phyloP scores from a whole-genome alignment of 306 rosid species.

The Lagenaria siceraria region DNA sequence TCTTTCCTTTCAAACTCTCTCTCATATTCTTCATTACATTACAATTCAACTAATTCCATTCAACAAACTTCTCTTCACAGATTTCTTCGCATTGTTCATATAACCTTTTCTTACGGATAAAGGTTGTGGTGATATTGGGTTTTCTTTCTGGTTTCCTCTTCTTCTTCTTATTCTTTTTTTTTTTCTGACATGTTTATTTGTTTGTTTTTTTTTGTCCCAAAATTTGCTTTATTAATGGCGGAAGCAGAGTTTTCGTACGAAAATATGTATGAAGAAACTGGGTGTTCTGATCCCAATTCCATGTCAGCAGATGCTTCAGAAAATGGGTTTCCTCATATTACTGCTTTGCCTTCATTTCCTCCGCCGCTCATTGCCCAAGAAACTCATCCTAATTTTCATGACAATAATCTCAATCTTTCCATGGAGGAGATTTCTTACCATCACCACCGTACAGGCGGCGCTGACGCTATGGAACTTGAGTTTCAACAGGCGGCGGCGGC shows the following conservation, averaged over 20 bases:
- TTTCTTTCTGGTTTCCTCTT: background rate
- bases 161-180: too few relatives aligned
- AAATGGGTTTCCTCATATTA: conserved; percentile 13
- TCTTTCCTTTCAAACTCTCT: background rate
- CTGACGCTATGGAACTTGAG: conserved; percentile 26
- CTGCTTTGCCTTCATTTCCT: conserved; percentile 8
- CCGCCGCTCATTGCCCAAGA: conserved; percentile 7
- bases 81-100: too few relatives aligned
- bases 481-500: conserved; percentile 29
- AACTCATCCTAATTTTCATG: conserved; percentile 13
- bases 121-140: too few relatives aligned
- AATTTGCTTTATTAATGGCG: background rate
- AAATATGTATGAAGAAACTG: conserved; percentile 23
- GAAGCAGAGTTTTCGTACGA: conserved; percentile 1
- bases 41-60: too few relatives aligned
- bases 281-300: conserved; percentile 52
- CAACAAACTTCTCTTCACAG: too few relatives aligned
- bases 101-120: too few relatives aligned
- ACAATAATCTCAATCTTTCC: conserved; percentile 33
- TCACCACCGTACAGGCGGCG: conserved; percentile 17
- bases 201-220: background rate
- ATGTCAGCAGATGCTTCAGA: conserved; percentile 17
- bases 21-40: too few relatives aligned
- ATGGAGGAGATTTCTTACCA: conserved; percentile 43
- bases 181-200: background rate